Conservation (phyloP, 2,329 filamentous ascomycete species). For the Cladosporium colombiae region DNA sequence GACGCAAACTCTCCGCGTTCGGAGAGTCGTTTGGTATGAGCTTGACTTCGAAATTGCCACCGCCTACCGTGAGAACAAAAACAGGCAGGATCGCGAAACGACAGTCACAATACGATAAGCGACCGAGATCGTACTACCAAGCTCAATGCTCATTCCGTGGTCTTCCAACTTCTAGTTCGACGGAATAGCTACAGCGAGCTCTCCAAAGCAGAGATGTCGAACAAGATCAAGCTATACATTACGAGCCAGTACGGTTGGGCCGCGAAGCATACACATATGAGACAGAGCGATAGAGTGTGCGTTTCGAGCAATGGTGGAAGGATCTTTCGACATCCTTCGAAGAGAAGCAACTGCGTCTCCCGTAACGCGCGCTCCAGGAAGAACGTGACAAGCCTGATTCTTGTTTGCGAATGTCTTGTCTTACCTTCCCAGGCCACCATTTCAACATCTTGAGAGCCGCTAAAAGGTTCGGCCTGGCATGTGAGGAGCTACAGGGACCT, state of each 20-base stretch:
- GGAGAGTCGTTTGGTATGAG: neutral
- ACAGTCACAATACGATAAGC: neutral
- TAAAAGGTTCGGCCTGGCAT: neutral
- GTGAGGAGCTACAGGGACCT: neutral
- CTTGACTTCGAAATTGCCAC: neutral
- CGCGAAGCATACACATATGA: neutral
- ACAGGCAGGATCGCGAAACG: neutral
- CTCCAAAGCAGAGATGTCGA: neutral
- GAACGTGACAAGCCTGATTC: neutral
- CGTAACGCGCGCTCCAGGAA: neutral
- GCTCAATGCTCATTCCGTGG: conserved; percentile 23
- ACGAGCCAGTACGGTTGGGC: neutral
- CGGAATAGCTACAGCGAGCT: conserved; percentile 12
- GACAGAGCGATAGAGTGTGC: neutral
- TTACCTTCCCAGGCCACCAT: neutral
- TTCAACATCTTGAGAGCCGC: neutral
- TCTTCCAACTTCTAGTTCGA: conserved; percentile 5
- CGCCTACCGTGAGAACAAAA: neutral
- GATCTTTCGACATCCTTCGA: neutral
- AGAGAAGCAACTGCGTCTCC: neutral
- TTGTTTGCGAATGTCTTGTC: neutral
- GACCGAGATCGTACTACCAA: conserved; percentile 17
- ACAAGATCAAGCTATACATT: neutral
- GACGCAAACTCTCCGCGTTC: neutral
- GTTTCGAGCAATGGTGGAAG: neutral